Conservation (phyloP, 768 basidiomycete genomes). For the Astraeus odoratus region DNA sequence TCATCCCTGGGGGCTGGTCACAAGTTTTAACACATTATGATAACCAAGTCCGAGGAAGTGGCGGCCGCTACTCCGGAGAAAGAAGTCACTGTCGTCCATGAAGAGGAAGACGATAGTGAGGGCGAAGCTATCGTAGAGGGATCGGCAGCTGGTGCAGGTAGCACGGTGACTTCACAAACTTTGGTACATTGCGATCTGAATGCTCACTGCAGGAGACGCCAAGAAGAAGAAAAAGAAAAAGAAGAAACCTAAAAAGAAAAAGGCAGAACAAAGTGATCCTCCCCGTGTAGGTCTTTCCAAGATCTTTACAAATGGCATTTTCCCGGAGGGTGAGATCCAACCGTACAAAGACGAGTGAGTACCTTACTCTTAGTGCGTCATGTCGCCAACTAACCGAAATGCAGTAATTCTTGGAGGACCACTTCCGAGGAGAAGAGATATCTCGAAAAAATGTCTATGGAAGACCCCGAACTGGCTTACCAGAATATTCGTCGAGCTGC, state of each 20-base stretch:
- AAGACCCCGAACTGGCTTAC: slow-evolving; percentile 83
- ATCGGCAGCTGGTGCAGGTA: slow-evolving; percentile 19
- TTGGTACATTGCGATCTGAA: neutral
- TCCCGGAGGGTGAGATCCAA: slow-evolving; percentile 87
- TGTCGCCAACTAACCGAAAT: neutral
- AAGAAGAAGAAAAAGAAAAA: slow-evolving; percentile 92
- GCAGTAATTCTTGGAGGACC: slow-evolving; percentile 81
- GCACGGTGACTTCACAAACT: slow-evolving; percentile 6
- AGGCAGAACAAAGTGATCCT: slow-evolving; percentile 78
- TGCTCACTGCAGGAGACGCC: slow-evolving; percentile 24
- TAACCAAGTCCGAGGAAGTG: slow-evolving; percentile 11
- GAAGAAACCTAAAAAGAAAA: slow-evolving; percentile 88
- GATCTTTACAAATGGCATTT: slow-evolving; percentile 79
- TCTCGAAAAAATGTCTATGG: slow-evolving; percentile 66
- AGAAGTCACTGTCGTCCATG: slow-evolving; percentile 8
- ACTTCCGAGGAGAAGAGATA: slow-evolving; percentile 89
- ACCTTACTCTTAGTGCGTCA: neutral
- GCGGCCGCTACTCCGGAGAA: slow-evolving; percentile 11
- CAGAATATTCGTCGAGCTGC: slow-evolving; percentile 84
- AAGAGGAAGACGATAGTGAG: slow-evolving; percentile 26
- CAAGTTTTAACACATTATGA: slow-evolving; percentile 6
- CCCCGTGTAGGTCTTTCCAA: slow-evolving; percentile 85
- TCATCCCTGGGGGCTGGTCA: neutral
- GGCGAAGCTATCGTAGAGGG: slow-evolving; percentile 26
- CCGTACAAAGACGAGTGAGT: slow-evolving; percentile 90